Evolutionary conservation across 805 yeast species (phyloP).

Genomic region (Vanderwaltozyma verrucispora): DNA sequence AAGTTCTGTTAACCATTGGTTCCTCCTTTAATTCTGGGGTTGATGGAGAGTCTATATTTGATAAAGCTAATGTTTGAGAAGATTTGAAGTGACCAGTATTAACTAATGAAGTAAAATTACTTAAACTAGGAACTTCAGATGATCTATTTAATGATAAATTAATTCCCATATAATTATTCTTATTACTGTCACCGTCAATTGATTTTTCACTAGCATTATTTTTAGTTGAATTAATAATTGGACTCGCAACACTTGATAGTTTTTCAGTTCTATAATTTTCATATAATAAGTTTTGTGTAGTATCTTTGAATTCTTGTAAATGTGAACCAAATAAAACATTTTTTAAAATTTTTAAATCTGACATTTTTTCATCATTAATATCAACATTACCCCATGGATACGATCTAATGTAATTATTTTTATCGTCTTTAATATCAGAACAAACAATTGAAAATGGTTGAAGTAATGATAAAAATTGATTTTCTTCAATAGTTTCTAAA

Average conservation of each 20-base stretch:
- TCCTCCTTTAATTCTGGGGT: slow-evolving; percentile 1
- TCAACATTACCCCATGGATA: slow-evolving; percentile 70
- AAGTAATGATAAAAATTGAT: slow-evolving; percentile 44
- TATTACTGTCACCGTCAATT: too few species aligned
- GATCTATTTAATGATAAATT: slow-evolving; percentile 14
- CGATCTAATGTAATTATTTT: slow-evolving; percentile 52
- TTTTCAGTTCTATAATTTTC: slow-evolving; percentile 75
- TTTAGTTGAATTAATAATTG: slow-evolving; percentile 7
- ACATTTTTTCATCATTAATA: slow-evolving; percentile 38
- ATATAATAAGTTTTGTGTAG: slow-evolving; percentile 65
- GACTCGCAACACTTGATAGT: slow-evolving; percentile 44
- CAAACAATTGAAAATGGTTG: slow-evolving; percentile 72
- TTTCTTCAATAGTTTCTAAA: slow-evolving; percentile 58
- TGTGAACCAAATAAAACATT: slow-evolving; percentile 76
- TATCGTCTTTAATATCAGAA: slow-evolving; percentile 47
- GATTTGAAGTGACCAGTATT: slow-evolving; percentile 29
- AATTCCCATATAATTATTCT: too few species aligned
- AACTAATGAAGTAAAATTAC: slow-evolving; percentile 28
- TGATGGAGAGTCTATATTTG: neutral
- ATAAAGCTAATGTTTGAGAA: slow-evolving; percentile 8
- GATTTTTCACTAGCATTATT: slow-evolving; percentile 1
- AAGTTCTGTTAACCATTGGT: slow-evolving; percentile 6
- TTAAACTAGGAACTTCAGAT: slow-evolving; percentile 28
- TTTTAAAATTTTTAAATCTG: slow-evolving; percentile 49
- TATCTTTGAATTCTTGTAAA: slow-evolving; percentile 67